Percentiles rank a stretch among this genome's conserved stretches.
phyloP scores from a whole-genome alignment of 2,329 filamentous ascomycete species.

The Taxawa tesnikishii region DNA sequence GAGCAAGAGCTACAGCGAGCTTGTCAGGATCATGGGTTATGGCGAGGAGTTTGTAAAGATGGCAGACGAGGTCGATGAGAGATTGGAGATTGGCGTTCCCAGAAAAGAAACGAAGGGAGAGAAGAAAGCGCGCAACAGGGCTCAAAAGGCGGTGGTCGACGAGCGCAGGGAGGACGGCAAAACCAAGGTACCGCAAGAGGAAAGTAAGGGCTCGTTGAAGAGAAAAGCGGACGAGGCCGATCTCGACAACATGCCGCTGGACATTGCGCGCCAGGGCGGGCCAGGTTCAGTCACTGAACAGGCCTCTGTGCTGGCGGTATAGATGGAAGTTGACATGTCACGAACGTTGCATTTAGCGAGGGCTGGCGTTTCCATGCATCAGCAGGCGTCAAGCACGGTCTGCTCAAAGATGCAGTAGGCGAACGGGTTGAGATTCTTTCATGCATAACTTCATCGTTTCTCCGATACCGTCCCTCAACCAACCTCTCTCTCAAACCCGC shows the following conservation, averaged over 20 bases:
- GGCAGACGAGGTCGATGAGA: constrained; percentile 54
- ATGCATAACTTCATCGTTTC: too few relatives aligned
- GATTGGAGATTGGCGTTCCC: constrained; percentile 39
- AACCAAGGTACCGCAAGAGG: constrained; percentile 6
- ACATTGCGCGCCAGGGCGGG: constrained; percentile 13
- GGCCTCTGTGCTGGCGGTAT: constrained; percentile 14
- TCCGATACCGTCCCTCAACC: too few relatives aligned
- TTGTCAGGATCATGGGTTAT: constrained; percentile 54
- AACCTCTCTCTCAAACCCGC: too few relatives aligned
- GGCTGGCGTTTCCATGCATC: background rate
- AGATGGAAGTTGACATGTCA: too few relatives aligned
- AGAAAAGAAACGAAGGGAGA: constrained; percentile 36
- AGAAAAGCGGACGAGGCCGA: constrained; percentile 14
- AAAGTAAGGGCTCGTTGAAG: constrained; percentile 13
- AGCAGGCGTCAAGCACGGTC: background rate
- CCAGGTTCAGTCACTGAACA: constrained; percentile 14
- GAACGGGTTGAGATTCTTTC: background rate
- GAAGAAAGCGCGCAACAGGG: constrained; percentile 30
- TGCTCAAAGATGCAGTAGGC: background rate
- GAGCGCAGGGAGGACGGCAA: constrained; percentile 10
- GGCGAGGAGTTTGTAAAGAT: constrained; percentile 45
- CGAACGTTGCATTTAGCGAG: background rate
- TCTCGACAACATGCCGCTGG: constrained; percentile 13
- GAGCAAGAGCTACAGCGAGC: constrained; percentile 58
- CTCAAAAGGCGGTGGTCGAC: constrained; percentile 21